Evolutionary conservation across 306 rosid species (phyloP).

Genomic region (Alnus rubra): DNA sequence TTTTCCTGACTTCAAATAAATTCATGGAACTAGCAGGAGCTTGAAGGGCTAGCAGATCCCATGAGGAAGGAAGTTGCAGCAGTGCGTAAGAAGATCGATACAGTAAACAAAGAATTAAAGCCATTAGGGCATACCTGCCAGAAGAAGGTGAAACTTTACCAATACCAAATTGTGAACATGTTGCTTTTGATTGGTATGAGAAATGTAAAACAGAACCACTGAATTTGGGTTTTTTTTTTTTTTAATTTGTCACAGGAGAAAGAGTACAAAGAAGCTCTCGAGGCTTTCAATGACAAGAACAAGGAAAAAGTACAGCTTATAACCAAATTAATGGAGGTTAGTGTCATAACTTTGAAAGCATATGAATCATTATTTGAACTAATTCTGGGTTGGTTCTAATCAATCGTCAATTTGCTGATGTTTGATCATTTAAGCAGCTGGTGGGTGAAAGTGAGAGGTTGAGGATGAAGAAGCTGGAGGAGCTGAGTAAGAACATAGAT

Average conservation of each 20-base stretch:
- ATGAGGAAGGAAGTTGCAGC: slow-evolving; percentile 85
- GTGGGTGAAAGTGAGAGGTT: slow-evolving; percentile 76
- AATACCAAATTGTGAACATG: background rate
- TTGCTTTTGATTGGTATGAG: background rate
- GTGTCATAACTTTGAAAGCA: slow-evolving; percentile 12
- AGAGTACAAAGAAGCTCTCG: slow-evolving; percentile 96
- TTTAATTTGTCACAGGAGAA: slow-evolving; percentile 56
- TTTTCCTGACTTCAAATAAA: background rate
- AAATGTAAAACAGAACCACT: background rate
- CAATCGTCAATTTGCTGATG: background rate
- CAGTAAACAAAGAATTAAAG: slow-evolving; percentile 93
- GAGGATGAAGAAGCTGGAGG: slow-evolving; percentile 99
- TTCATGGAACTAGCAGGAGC: slow-evolving; percentile 59
- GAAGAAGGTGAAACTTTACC: slow-evolving; percentile 62
- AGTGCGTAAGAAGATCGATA: slow-evolving; percentile 89
- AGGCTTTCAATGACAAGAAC: slow-evolving; percentile 91
- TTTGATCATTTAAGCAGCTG: slow-evolving; percentile 30
- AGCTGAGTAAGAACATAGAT: slow-evolving; percentile 87
- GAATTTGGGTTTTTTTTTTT: slow-evolving; percentile 4
- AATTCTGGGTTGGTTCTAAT: slow-evolving; percentile 1
- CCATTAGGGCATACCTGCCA: slow-evolving; percentile 95
- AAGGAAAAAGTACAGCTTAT: slow-evolving; percentile 70
- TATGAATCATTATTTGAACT: background rate
- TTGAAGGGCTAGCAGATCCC: slow-evolving; percentile 88
- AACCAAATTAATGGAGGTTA: slow-evolving; percentile 57